phyloP scores from a whole-genome alignment of 495 filamentous ascomycete genomes.

The Aspergillus nanangensis region DNA sequence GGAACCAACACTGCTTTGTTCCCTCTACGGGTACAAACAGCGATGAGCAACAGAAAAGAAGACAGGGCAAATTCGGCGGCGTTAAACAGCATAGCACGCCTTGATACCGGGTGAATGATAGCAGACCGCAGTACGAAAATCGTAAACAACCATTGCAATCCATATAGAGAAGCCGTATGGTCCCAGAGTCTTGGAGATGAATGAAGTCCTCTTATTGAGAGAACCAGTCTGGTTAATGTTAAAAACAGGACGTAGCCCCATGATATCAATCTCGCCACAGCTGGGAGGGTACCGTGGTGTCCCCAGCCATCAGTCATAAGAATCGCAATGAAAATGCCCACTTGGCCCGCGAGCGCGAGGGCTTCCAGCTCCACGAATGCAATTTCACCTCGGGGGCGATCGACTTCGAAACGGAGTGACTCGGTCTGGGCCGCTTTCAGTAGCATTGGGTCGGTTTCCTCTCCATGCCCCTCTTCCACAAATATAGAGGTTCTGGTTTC shows the following conservation, averaged over 20 bases:
- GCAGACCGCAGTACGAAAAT: slow-evolving; percentile 77
- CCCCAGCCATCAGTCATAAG: slow-evolving; percentile 54
- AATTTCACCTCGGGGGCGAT: slow-evolving; percentile 71
- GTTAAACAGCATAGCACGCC: slow-evolving; percentile 52
- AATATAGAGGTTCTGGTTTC: slow-evolving; percentile 38
- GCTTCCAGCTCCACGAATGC: slow-evolving; percentile 67
- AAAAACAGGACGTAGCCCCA: slow-evolving; percentile 84
- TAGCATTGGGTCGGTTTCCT: slow-evolving; percentile 62
- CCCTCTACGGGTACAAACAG: slow-evolving; percentile 79
- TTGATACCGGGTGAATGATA: slow-evolving; percentile 67
- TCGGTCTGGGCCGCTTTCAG: slow-evolving; percentile 61
- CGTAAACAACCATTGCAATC: slow-evolving; percentile 73
- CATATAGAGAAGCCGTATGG: slow-evolving; percentile 86
- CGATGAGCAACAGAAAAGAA: slow-evolving; percentile 68
- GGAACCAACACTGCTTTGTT: slow-evolving; percentile 86
- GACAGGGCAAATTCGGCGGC: slow-evolving; percentile 68
- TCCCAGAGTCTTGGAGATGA: slow-evolving; percentile 79
- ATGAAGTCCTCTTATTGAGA: slow-evolving; percentile 59
- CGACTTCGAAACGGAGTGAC: slow-evolving; percentile 64
- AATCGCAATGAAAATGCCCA: slow-evolving; percentile 61
- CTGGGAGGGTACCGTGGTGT: slow-evolving; percentile 52
- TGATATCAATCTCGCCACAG: slow-evolving; percentile 58
- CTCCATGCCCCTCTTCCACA: slow-evolving; percentile 54
- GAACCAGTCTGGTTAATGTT: slow-evolving; percentile 64
- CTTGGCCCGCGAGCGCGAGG: slow-evolving; percentile 63